Evolutionary conservation across 305 asterid genomes (phyloP).

Genomic region (Plantago lanceolata): DNA sequence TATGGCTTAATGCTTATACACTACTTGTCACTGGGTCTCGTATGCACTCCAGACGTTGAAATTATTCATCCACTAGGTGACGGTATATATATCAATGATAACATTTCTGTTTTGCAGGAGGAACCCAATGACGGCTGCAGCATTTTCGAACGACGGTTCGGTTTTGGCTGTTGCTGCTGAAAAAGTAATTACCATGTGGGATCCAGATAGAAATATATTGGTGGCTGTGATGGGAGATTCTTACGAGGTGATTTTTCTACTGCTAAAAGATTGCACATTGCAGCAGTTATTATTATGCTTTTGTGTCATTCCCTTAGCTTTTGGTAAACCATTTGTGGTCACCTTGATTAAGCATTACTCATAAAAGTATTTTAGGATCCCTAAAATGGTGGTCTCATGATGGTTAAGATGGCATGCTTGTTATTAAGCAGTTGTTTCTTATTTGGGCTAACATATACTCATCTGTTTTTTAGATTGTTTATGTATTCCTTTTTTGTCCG

Average conservation of each 20-base stretch:
- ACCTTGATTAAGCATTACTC: neutral
- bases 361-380: neutral
- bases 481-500: too few species aligned
- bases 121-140: conserved; percentile 77
- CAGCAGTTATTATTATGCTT: conserved; percentile 1
- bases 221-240: conserved; percentile 81
- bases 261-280: conserved; percentile 13
- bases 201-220: conserved; percentile 71
- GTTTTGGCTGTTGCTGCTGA: conserved; percentile 93
- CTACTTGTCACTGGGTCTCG: conserved; percentile 4
- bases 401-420: neutral
- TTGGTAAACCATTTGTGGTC: neutral
- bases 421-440: too few species aligned
- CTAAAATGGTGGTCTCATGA: neutral
- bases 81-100: conserved; percentile 19
- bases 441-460: neutral
- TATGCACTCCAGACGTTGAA: conserved; percentile 18
- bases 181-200: conserved; percentile 83
- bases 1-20: neutral
- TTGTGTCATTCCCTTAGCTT: conserved; percentile 7
- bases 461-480: too few species aligned
- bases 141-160: conserved; percentile 87
- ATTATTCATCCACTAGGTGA: conserved; percentile 3
- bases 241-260: conserved; percentile 48
- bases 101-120: conserved; percentile 44